Evolutionary conservation across 345 rosid genomes (phyloP), one percentile per base, ranked within the genome.

Genomic region (Trapa incisa): DNA sequence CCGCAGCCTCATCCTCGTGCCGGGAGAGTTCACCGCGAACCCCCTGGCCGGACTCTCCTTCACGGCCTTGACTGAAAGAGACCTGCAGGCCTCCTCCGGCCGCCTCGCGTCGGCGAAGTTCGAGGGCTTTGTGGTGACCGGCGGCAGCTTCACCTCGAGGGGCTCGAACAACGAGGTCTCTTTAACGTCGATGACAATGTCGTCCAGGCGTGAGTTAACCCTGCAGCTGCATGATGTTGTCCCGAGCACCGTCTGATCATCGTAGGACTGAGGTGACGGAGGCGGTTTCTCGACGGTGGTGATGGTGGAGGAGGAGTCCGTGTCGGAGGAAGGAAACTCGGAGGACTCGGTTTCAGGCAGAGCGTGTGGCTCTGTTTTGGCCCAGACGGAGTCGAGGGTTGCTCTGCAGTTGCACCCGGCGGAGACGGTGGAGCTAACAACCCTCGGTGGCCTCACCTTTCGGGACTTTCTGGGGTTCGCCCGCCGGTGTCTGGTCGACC

Each of bases 1-100:
- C 54, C 90, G 77, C 0, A 87, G 77, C 75, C 73, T 84, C 60
- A 85, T 80, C 75, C 73, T 84, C 60, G 84, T 80, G 3, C 95
- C 96, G 0, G 96, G 96, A 63, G 91, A 89, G 57, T 65, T 75
- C 13, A 36, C 70, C 1, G 72, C 62, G 64, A 69, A 22, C 62
- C 74, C 79, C 41, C 38, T 50, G 29, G 37, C 12, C 0, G 48
- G 48, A 45, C 9, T 45, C 67, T 75, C 37, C 12, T 71, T 9
- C 67, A 66, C 71, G 9, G 71, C 70, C 60, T 72, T 73, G 16
- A 76, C 77, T 9, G 79, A 75, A 4, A 72, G 67, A 10, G 80
- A 73, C 75, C 13, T 67, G 0, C 43, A 17, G 17, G 48, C 48
- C 48, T 65, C 67, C 50, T 65, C 47, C 37, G 6, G 15, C 52